Base-by-base conservation (phyloP, 768 basidiomycete species). In the Rhizopogon vesiculosus region DNA sequence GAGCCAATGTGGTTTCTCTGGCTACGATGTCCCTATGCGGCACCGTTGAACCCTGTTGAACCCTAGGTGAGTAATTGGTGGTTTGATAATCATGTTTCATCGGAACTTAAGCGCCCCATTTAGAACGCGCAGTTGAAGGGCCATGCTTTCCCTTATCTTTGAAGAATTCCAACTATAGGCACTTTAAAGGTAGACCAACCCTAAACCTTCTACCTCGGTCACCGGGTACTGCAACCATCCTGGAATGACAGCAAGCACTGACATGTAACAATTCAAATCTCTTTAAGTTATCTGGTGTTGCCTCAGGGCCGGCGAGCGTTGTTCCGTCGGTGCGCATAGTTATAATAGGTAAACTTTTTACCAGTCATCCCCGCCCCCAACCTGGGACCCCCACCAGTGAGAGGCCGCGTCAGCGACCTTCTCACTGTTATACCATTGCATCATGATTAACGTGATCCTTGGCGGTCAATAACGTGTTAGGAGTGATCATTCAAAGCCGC, bases 51-150 rank as follows among this genome's bases (percentile, higher is more conserved):
- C 25, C 25, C 4, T 25, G 25, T 25, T n/a, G 41, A 31, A 55
- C 54, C 19, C 53, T 46, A 38, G 15, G 35, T 7, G 40, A 51
- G 51, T 56, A 46, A 56, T 38, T 35, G 51, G 42, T 52, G 46
- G 52, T 58, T 63, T 58, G 35, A 38, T 38, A 38, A 58, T 60
- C 60, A 42, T 53, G 56, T 22, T 49, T 44, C 56, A 38, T 59
- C 68, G 68, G 68, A 69, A 42, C 68, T 69, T 71, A 62, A 51
- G 64, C 68, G 69, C 68, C 70, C 68, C 61, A 62, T 69, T 67
- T 50, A 44, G 48, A 45, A 48, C 50, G 29, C 13, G 33, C 46
- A 49, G 46, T 4, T 8, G 8, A 48, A 35, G 25, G 25, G 31
- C 31, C 46, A 48, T 48, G 46, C 46, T 49, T 35, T 49, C 19